Evolutionary conservation across 805 yeast species (phyloP), one percentile per base, ranked within the genome.

Genomic region (Barnettozyma siamensis): DNA sequence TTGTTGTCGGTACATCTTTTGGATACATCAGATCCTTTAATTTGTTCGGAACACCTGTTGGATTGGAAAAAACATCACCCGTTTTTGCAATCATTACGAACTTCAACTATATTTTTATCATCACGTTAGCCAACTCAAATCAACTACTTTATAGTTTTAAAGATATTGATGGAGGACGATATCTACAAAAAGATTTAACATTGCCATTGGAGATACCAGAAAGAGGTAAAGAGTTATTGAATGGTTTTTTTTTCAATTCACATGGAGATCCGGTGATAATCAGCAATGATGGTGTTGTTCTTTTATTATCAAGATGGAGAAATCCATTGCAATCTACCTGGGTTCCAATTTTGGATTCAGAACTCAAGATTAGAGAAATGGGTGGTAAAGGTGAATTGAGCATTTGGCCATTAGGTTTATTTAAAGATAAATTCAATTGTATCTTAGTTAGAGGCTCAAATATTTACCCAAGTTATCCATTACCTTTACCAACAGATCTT

Each of bases 231-330:
- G 54, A 50, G 47, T 55, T 72, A 65, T 53, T 63, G 67, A 77
- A 75, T 47, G 82, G 89, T 3, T 59, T 86, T n/a, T 88, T 93
- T 55, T 93, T 91, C 67, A 83, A 87, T 33, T 80, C 81, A 34
- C 81, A 76, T 53, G 95, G 95, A 17, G 97, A 91, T 59, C 99
- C 99, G 1, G 84, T 93, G 48, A 59, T 89, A 7, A 83, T 81
- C 41, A 96, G 94, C n/a, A 67, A 71, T 26, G 88, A 82, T 48
- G 88, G 88, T 46, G 73, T 80, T 10, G 67, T 93, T 30, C 60
- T 84, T 26, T 76, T 87, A 0, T 65, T 93, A 17, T 70, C 80
- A 19, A 76, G 80, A 49, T 91, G 97, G 96, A 71, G 96, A 51
- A 76, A 73, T 18, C 68, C 83, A 1, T 60, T 72, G 28, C 93